phyloP scores from a whole-genome alignment of 1,284 basidiomycete species.

The Tilletia caries region DNA sequence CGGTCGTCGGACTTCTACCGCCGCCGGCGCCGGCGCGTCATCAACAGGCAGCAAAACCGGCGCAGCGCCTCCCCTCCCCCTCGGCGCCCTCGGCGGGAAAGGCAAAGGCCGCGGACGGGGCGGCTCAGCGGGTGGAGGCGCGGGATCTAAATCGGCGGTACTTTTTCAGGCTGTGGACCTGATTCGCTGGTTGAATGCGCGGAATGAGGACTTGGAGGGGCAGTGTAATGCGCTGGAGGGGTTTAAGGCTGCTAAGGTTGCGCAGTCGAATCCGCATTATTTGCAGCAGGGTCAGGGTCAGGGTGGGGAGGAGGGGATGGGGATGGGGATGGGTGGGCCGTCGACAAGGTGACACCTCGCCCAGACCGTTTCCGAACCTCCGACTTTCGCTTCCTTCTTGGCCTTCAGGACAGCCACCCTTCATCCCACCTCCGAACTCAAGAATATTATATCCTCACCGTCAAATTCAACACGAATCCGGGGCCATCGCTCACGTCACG shows the following conservation, averaged over 20 bases:
- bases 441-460: no score
- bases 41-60: neutral
- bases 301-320: no score
- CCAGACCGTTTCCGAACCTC: no score
- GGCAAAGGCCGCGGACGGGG: slow-evolving; percentile 49
- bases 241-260: neutral
- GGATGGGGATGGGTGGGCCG: no score
- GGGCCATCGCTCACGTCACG: no score
- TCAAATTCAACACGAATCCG: no score
- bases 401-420: no score
- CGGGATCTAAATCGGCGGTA: slow-evolving; percentile 48
- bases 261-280: slow-evolving; percentile 5
- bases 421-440: no score
- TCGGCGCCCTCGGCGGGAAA: slow-evolving; percentile 27
- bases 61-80: neutral
- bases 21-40: neutral
- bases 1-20: neutral
- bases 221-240: slow-evolving; percentile 40
- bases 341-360: no score
- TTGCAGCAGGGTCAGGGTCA: neutral
- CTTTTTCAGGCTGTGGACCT: slow-evolving; percentile 52
- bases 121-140: slow-evolving; percentile 48
- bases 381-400: no score
- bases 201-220: slow-evolving; percentile 31
- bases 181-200: slow-evolving; percentile 46